phyloP scores from a whole-genome alignment of 257 asterid genomes.

The Thymus quinquecostatus region DNA sequence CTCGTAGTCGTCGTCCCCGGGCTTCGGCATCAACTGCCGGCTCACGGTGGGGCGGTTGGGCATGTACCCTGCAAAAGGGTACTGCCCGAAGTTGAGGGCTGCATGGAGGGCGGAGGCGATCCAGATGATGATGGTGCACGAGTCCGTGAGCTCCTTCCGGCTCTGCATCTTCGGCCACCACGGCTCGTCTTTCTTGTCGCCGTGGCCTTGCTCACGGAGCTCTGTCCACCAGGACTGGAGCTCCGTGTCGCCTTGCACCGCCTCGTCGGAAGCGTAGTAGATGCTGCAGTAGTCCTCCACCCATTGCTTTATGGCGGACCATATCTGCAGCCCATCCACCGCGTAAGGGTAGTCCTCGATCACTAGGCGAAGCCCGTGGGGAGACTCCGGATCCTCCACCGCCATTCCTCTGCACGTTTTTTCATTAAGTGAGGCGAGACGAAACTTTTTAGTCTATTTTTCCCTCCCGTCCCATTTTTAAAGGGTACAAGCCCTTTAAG shows the following conservation, averaged over 20 bases:
- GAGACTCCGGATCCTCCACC: constrained; percentile 40
- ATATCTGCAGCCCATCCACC: constrained; percentile 56
- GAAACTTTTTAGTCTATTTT: no score
- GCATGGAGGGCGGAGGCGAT: constrained; percentile 53
- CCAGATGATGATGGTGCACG: constrained; percentile 52
- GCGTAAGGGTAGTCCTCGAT: constrained; percentile 58
- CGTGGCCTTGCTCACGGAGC: constrained; percentile 50
- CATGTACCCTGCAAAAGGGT: constrained; percentile 51
- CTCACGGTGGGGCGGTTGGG: constrained; percentile 58
- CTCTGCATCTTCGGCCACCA: constrained; percentile 60
- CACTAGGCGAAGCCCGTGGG: constrained; percentile 47
- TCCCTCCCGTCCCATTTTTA: no score
- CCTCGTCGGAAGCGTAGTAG: constrained; percentile 43
- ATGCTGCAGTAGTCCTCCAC: constrained; percentile 47
- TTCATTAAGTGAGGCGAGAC: no score
- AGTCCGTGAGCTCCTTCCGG: constrained; percentile 36
- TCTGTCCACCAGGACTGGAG: constrained; percentile 60
- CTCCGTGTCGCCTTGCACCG: constrained; percentile 33
- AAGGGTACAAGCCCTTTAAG: no score
- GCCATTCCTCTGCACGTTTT: constrained; percentile 50
- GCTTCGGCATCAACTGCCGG: constrained; percentile 49
- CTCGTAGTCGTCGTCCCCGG: constrained; percentile 42
- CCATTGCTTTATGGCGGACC: constrained; percentile 53
- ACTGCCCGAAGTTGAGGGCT: constrained; percentile 54
- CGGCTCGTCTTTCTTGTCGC: constrained; percentile 46